Percentiles rank a stretch among this genome's conserved stretches.
phyloP scores from a whole-genome alignment of 78 protist genomes.

The Ministeria vibrans region DNA sequence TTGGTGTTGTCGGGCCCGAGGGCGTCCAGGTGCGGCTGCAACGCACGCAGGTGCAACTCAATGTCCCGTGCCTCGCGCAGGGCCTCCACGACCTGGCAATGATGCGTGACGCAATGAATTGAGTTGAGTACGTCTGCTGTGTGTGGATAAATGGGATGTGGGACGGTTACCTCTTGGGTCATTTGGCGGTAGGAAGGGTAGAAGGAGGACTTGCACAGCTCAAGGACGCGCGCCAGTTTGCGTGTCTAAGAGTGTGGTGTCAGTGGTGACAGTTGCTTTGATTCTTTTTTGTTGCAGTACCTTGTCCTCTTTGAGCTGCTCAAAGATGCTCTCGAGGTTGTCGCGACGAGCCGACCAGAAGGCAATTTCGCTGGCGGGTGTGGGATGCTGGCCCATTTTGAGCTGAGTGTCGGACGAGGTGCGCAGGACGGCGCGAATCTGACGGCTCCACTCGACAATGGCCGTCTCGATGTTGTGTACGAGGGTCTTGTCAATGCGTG shows the following conservation, averaged over 20 bases:
- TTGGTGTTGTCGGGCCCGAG: neutral
- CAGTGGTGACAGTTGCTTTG: no score
- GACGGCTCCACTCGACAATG: constrained; percentile 64
- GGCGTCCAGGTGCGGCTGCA: neutral
- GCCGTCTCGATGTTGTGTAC: constrained; percentile 55
- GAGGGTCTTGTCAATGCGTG: constrained; percentile 17
- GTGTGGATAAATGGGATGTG: no score
- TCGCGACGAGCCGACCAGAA: constrained; percentile 61
- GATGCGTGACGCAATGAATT: no score
- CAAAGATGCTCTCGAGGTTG: constrained; percentile 26
- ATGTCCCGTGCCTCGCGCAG: constrained; percentile 23
- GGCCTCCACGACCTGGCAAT: constrained; percentile 30
- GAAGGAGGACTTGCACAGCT: constrained; percentile 21
- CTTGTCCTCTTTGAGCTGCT: constrained; percentile 19
- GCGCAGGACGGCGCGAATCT: constrained; percentile 37
- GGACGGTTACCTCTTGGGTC: constrained; percentile 27
- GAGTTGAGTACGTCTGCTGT: no score
- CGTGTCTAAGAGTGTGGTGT: no score
- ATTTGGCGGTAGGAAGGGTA: constrained; percentile 14
- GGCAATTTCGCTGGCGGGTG: constrained; percentile 62
- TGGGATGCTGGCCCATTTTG: constrained; percentile 29
- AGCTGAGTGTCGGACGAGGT: neutral
- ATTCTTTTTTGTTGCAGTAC: no score
- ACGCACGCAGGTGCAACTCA: constrained; percentile 18
- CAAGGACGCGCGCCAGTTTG: constrained; percentile 27